Conservation (phyloP, 805 yeast species). For the Kuraishia cidri region DNA sequence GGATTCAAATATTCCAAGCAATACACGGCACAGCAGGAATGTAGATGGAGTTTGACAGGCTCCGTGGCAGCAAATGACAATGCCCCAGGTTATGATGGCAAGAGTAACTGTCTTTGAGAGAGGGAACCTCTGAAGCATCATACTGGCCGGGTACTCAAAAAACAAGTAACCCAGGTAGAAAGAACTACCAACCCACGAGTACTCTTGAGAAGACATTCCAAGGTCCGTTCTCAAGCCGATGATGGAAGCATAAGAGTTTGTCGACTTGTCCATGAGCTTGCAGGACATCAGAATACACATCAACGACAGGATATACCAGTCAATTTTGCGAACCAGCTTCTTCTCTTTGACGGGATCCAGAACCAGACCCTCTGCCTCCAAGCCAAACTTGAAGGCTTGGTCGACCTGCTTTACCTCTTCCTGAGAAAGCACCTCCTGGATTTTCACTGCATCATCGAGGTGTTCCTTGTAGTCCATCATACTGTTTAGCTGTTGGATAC, state of each 20-base stretch:
- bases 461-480: too few relatives aligned
- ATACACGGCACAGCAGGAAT: constrained; percentile 43
- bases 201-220: constrained; percentile 31
- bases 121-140: constrained; percentile 40
- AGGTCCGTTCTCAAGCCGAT: constrained; percentile 31
- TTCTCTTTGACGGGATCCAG: constrained; percentile 1
- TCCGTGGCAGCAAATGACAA: constrained; percentile 39
- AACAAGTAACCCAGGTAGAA: constrained; percentile 37
- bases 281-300: constrained; percentile 30
- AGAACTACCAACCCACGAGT: constrained; percentile 41
- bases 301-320: constrained; percentile 36
- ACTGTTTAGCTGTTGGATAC: too few relatives aligned
- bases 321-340: constrained; percentile 32
- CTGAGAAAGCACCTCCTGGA: neutral
- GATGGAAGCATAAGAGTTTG: constrained; percentile 34
- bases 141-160: constrained; percentile 34
- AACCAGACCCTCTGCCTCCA: constrained; percentile 10
- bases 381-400: constrained; percentile 30
- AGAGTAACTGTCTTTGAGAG: constrained; percentile 39
- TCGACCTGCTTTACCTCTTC: neutral
- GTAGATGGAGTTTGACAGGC: constrained; percentile 44
- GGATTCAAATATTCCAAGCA: constrained; percentile 45
- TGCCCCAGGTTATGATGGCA: constrained; percentile 45
- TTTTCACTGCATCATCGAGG: too few relatives aligned
- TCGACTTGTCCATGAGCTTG: constrained; percentile 29